Percentiles rank a stretch among this genome's conserved stretches.
These are phyloP conservation scores for Fonsecaea pugnacius DNA, from an alignment of 2,329 filamentous ascomycete species.

Conservation along the genomic window DNA sequence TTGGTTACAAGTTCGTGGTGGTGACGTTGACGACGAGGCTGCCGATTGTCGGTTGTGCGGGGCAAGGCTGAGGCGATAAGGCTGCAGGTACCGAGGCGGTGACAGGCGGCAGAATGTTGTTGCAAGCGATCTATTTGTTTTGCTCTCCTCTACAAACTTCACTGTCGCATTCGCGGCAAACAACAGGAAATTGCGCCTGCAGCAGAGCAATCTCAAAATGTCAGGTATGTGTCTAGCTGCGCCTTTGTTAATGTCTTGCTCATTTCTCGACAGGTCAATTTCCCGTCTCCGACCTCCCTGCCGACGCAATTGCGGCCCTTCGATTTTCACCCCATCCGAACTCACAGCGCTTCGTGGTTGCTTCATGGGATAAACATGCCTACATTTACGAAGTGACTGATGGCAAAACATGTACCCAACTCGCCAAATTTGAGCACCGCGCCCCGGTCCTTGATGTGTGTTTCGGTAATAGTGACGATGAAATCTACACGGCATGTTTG, in stretches of 20 bases:
- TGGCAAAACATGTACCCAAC: conserved; percentile 53
- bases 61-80: conserved; percentile 11
- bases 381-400: conserved; percentile 85
- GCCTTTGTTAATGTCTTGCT: not conserved
- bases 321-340: conserved; percentile 78
- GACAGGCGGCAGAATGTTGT: conserved; percentile 18
- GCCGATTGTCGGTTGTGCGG: not conserved
- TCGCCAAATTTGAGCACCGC: conserved; percentile 67
- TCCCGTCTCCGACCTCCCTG: conserved; percentile 79
- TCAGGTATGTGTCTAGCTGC: conserved; percentile 12
- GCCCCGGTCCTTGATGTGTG: conserved; percentile 90
- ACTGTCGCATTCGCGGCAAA: not conserved
- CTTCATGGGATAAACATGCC: conserved; percentile 91
- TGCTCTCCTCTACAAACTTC: not conserved
- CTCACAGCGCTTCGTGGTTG: conserved; percentile 79
- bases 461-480: conserved; percentile 80
- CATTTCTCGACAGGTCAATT: conserved; percentile 65
- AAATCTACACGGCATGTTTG: conserved; percentile 83
- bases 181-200: not conserved
- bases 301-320: conserved; percentile 84
- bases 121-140: conserved; percentile 7
- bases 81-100: conserved; percentile 18
- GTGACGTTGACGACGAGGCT: not conserved
- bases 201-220: conserved; percentile 9
- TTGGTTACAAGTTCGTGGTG: not conserved